These are phyloP conservation scores for Talaromyces marneffei DNA, from an alignment of 2,329 filamentous ascomycete genomes.

Conservation along the genomic window DNA sequence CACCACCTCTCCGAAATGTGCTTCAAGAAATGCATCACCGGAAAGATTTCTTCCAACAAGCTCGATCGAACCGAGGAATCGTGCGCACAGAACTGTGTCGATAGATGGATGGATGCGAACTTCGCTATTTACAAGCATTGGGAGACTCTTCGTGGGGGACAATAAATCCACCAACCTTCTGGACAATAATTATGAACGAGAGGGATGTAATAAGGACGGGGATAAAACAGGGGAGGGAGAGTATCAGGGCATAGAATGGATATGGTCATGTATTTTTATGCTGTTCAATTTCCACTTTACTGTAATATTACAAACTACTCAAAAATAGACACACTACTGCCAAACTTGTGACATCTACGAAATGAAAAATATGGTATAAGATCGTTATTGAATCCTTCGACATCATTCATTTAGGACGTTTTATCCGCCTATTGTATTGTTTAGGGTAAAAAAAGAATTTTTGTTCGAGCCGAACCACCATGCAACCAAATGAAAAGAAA, in stretches of 20 bases:
- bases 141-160: constrained; percentile 52
- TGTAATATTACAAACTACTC: background rate
- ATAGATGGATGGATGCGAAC: constrained; percentile 87
- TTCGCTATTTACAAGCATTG: constrained; percentile 78
- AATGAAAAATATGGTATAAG: background rate
- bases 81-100: constrained; percentile 88
- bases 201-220: background rate
- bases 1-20: constrained; percentile 69
- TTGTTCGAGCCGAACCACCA: constrained; percentile 17
- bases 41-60: constrained; percentile 62
- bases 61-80: constrained; percentile 73
- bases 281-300: background rate
- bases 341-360: background rate
- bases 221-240: background rate
- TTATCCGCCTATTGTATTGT: background rate
- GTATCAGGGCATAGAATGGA: background rate
- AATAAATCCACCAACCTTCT: no score
- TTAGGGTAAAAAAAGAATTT: background rate
- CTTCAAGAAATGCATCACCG: constrained; percentile 89
- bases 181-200: background rate
- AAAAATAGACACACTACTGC: background rate
- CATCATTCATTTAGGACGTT: constrained; percentile 6
- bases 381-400: background rate
- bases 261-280: constrained; percentile 3
- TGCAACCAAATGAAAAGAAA: constrained; percentile 40